Evolutionary conservation across 176 grass and related monocot genomes (phyloP).

Genomic region (Juncus inflexus): DNA sequence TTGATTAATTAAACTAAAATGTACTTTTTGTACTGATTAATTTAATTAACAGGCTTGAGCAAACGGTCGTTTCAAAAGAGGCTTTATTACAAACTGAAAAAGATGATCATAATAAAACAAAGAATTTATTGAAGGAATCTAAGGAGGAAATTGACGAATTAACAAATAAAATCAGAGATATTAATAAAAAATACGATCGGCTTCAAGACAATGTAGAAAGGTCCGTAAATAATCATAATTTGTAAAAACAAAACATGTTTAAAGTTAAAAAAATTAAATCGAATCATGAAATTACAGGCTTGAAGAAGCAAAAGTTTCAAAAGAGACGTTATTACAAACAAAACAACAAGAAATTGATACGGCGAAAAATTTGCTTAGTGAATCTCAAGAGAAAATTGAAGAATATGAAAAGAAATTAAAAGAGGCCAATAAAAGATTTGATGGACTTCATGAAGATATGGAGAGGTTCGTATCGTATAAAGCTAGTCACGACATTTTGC

Average conservation of each 20-base stretch:
- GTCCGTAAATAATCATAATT: slow-evolving; percentile 29
- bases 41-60: slow-evolving; percentile 39
- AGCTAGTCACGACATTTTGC: not conserved
- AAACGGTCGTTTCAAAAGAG: slow-evolving; percentile 37
- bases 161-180: slow-evolving; percentile 51
- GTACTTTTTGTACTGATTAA: not conserved
- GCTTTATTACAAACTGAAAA: slow-evolving; percentile 51
- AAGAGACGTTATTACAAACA: slow-evolving; percentile 47
- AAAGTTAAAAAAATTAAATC: slow-evolving; percentile 20
- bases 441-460: slow-evolving; percentile 48
- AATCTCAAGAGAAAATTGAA: slow-evolving; percentile 50
- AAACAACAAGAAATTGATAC: slow-evolving; percentile 55
- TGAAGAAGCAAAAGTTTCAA: slow-evolving; percentile 68
- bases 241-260: slow-evolving; percentile 12
- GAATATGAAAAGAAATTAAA: slow-evolving; percentile 49
- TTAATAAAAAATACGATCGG: slow-evolving; percentile 48
- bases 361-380: slow-evolving; percentile 46
- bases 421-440: slow-evolving; percentile 41
- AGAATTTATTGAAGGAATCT: slow-evolving; percentile 45
- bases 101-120: slow-evolving; percentile 38
- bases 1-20: not conserved
- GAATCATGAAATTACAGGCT: slow-evolving; percentile 43
- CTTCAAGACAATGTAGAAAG: slow-evolving; percentile 63
- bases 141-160: slow-evolving; percentile 50
- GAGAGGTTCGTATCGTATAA: slow-evolving; percentile 39